These are phyloP conservation scores for Debaryomyces subglobosus DNA, from an alignment of 1,139 yeast genomes.

Conservation along the genomic window DNA sequence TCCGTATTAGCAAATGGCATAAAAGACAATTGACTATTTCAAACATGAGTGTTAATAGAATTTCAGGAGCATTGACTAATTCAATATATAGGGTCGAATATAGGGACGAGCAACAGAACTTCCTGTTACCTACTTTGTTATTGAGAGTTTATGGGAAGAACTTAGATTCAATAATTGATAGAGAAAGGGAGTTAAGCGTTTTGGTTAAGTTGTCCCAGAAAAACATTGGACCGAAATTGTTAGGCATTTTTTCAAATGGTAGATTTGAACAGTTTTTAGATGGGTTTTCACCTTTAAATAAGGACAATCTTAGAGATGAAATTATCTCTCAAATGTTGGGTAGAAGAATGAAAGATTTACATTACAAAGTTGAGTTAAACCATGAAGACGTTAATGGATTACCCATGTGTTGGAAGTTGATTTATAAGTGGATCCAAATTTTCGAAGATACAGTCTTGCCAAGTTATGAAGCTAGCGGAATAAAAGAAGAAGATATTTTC, in stretches of 20 bases:
- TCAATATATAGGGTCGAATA: slow-evolving; percentile 74
- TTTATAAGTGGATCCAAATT: slow-evolving; percentile 69
- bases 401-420: slow-evolving; percentile 71
- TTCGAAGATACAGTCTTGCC: slow-evolving; percentile 49
- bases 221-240: slow-evolving; percentile 83
- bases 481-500: slow-evolving; percentile 46
- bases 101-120: slow-evolving; percentile 27
- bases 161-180: slow-evolving; percentile 82
- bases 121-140: slow-evolving; percentile 51
- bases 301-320: slow-evolving; percentile 72
- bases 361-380: slow-evolving; percentile 72
- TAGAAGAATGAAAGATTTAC: slow-evolving; percentile 94
- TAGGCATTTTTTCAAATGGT: slow-evolving; percentile 90
- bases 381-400: slow-evolving; percentile 53
- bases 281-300: slow-evolving; percentile 75
- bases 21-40: slow-evolving; percentile 45
- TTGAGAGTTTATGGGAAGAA: slow-evolving; percentile 91
- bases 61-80: slow-evolving; percentile 92
- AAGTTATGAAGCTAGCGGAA: slow-evolving; percentile 26
- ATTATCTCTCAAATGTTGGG: slow-evolving; percentile 84
- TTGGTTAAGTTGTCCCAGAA: slow-evolving; percentile 73
- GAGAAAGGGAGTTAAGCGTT: slow-evolving; percentile 76
- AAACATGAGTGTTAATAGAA: slow-evolving; percentile 55
- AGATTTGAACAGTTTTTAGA: slow-evolving; percentile 88
- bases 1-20: slow-evolving; percentile 81